These are phyloP conservation scores for Ustilago nuda DNA, from an alignment of 1,284 basidiomycete species.

Conservation along the genomic window DNA sequence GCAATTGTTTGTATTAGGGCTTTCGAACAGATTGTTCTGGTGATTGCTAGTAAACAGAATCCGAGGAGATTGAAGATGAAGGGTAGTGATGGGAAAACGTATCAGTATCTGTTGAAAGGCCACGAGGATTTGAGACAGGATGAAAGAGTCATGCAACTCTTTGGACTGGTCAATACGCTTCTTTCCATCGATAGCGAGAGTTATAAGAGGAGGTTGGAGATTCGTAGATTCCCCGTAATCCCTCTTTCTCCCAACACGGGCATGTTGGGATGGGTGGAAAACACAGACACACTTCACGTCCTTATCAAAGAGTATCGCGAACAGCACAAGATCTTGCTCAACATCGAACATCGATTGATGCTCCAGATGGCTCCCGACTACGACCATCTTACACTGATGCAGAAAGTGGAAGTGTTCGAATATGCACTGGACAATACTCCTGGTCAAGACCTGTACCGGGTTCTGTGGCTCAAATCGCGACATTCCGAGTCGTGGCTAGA, in stretches of 20 bases:
- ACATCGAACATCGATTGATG: slow-evolving; percentile 98
- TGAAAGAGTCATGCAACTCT: slow-evolving; percentile 98
- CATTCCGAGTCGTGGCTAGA: slow-evolving; percentile 99
- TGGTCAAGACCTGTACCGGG: slow-evolving; percentile 97
- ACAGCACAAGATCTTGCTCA: slow-evolving; percentile 85
- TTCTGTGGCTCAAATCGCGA: slow-evolving; percentile 93
- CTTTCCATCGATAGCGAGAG: slow-evolving; percentile 92
- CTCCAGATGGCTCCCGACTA: slow-evolving; percentile 99
- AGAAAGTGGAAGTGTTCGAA: slow-evolving; percentile 99
- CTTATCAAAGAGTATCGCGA: slow-evolving; percentile 80
- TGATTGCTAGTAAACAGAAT: slow-evolving; percentile 98
- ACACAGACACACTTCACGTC: slow-evolving; percentile 97
- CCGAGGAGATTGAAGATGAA: slow-evolving; percentile 88
- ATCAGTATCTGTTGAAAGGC: slow-evolving; percentile 94
- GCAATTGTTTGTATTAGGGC: slow-evolving; percentile 85
- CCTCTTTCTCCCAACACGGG: slow-evolving; percentile 97
- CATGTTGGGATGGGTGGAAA: slow-evolving; percentile 93
- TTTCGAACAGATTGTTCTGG: slow-evolving; percentile 72
- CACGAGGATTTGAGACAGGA: slow-evolving; percentile 99
- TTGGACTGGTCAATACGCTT: slow-evolving; percentile 95
- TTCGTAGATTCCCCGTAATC: slow-evolving; percentile 92
- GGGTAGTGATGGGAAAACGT: slow-evolving; percentile 92
- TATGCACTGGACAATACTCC: slow-evolving; percentile 99
- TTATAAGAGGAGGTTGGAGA: slow-evolving; percentile 95
- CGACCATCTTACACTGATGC: slow-evolving; percentile 90